Evolutionary conservation across 371 early-diverging fungal genomes (phyloP), one percentile per base, ranked within the genome.

Genomic region (Syncephalis fuscata): DNA sequence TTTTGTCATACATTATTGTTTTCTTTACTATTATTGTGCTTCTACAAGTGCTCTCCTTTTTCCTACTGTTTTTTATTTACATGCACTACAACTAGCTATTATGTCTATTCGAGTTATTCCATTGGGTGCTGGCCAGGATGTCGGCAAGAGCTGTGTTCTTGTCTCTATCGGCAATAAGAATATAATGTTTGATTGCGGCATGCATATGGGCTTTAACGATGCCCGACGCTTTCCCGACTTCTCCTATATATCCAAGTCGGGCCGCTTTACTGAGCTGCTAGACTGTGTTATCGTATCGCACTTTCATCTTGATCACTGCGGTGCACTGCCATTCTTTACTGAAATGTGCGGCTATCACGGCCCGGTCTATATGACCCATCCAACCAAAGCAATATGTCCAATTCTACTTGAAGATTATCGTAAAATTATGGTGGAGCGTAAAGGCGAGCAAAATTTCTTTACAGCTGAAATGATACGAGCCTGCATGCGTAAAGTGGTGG

Each of bases 141-240:
- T 97, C 11, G 98, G 98, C 8, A 67, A 89, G 61, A 85, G 86
- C 41, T 96, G 96, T 50, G 79, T 97, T 55, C 64, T 96, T 27
- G 82, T 88, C 44, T 79, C 85, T 3, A 71, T 95, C 26, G 81
- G 88, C 40, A 81, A 80, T 27, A 84, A 82, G 60, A 92, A 83
- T 45, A 84, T 96, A 24, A 92, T 97, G 93, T 81, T 97, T 59
- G 98, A 97, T 68, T 97, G 98, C 62, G 97, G 97, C 11, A 84
- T 88, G 81, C 97, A 99, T 67, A 96, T 97, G 93, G 99, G 98
- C 3, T 97, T 88, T 67, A 80, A 78, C 46, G 99, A 98, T 62
- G 73, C 74, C 36, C 74, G 99, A 46, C 78, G 93, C 44, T 99
- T 93, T 57, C 99, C 99, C 4, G 98, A 99, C 65, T 99, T 99